Conservation (phyloP, 177 flowering plant species). For the Vitis hybrid region DNA sequence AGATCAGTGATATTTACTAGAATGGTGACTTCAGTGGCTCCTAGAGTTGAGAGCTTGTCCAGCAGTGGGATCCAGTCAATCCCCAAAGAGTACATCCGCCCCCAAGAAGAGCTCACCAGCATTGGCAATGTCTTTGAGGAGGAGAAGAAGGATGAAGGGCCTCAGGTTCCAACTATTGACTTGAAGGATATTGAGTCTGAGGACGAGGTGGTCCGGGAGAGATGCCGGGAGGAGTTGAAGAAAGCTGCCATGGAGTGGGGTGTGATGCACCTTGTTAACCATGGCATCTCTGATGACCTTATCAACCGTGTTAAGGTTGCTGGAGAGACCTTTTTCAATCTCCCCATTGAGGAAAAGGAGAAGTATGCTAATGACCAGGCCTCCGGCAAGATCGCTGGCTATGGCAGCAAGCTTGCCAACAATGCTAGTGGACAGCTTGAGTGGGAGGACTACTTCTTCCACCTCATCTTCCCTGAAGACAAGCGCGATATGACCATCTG, state of each 20-base stretch:
- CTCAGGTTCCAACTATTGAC: slow-evolving; percentile 76
- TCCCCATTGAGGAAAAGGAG: slow-evolving; percentile 80
- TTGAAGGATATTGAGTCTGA: slow-evolving; percentile 45
- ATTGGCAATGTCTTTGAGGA: slow-evolving; percentile 68
- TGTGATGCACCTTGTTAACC: slow-evolving; percentile 86
- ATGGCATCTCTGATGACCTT: slow-evolving; percentile 69
- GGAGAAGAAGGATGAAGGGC: slow-evolving; percentile 63
- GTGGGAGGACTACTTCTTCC: slow-evolving; percentile 97
- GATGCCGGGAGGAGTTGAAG: slow-evolving; percentile 50
- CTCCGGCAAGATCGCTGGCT: slow-evolving; percentile 75
- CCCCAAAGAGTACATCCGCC: slow-evolving; percentile 77
- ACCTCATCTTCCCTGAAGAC: slow-evolving; percentile 66
- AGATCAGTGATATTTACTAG: neutral
- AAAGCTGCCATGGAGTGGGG: slow-evolving; percentile 83
- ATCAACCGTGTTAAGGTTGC: slow-evolving; percentile 56
- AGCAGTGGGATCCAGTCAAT: slow-evolving; percentile 61
- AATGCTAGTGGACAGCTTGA: slow-evolving; percentile 77
- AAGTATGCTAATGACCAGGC: slow-evolving; percentile 75
- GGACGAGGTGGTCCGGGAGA: slow-evolving; percentile 42
- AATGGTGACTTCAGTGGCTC: slow-evolving; percentile 18
- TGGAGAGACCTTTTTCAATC: slow-evolving; percentile 67
- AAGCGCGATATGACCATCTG: slow-evolving; percentile 75
- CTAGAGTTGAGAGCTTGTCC: slow-evolving; percentile 78
- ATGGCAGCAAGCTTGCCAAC: slow-evolving; percentile 92
- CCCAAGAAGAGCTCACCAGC: slow-evolving; percentile 64